Conservation (phyloP, 345 rosid genomes). For the Citrus sp. region DNA sequence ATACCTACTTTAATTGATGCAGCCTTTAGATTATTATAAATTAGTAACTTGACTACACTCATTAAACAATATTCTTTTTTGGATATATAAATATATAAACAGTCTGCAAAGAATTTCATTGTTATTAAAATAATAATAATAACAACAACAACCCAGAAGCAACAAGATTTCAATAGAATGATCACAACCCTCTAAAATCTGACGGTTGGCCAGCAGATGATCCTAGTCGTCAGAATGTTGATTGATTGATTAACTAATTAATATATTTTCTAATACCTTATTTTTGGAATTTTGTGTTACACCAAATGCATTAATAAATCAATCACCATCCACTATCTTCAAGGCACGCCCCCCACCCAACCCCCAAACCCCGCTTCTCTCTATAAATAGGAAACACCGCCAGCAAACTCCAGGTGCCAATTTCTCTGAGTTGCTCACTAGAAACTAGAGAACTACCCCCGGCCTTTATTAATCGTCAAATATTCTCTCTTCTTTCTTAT, state of each 20-base stretch:
- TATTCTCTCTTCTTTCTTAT: background rate
- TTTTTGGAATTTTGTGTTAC: slow-evolving; percentile 7
- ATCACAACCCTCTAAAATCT: background rate
- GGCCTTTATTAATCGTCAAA: background rate
- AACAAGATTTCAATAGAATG: background rate
- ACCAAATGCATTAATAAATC: slow-evolving; percentile 14
- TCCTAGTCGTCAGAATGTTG: slow-evolving; percentile 15
- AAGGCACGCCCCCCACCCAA: no score
- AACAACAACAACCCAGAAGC: background rate
- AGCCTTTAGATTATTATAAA: no score
- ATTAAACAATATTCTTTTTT: no score
- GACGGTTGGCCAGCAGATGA: slow-evolving; percentile 16
- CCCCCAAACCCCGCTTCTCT: no score
- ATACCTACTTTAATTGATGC: no score
- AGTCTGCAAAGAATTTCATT: background rate
- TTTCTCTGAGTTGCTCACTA: background rate
- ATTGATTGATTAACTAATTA: background rate
- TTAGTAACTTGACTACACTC: no score
- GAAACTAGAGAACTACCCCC: background rate
- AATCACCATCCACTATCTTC: background rate
- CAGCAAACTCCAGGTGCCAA: slow-evolving; percentile 14
- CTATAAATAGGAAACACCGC: slow-evolving; percentile 18
- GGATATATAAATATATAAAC: background rate
- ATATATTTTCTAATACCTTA: background rate
- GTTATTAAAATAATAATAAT: background rate